These are phyloP conservation scores for Pythium phragmiticola DNA, from an alignment of 352 stramenopile genomes.

Conservation along the genomic window DNA sequence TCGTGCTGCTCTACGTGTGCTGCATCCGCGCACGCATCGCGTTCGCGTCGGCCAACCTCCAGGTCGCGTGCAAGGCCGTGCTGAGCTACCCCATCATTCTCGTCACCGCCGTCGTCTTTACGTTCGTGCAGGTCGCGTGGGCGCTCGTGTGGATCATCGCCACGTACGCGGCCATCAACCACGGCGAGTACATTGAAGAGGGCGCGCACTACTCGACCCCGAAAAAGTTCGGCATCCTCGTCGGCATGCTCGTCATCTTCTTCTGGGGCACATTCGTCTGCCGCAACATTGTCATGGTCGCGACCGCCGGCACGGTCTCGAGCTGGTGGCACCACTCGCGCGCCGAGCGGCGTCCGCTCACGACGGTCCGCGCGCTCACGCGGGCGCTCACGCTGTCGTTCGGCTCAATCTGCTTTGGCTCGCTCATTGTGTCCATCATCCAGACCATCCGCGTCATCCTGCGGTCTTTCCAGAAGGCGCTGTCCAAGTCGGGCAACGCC, in stretches of 20 bases:
- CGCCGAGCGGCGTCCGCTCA: constrained; percentile 37
- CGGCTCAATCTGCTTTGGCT: constrained; percentile 94
- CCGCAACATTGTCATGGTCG: constrained; percentile 81
- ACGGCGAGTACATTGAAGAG: constrained; percentile 47
- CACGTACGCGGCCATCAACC: constrained; percentile 58
- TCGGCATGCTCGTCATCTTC: constrained; percentile 85
- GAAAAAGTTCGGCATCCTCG: constrained; percentile 49
- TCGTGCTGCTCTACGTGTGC: constrained; percentile 55
- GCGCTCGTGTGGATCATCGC: constrained; percentile 71
- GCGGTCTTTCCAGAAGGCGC: constrained; percentile 36
- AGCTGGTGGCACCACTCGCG: constrained; percentile 82
- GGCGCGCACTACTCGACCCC: constrained; percentile 29
- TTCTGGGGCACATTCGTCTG: constrained; percentile 78
- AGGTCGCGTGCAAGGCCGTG: constrained; percentile 72
- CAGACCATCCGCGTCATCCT: constrained; percentile 67
- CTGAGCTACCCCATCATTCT: constrained; percentile 75
- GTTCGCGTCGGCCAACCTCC: constrained; percentile 85
- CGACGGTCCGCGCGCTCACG: constrained; percentile 40
- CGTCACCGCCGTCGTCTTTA: constrained; percentile 60
- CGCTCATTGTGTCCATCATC: constrained; percentile 92
- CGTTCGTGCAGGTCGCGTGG: constrained; percentile 76
- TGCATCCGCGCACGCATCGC: constrained; percentile 52
- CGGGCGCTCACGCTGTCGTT: constrained; percentile 87
- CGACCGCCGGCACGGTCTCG: constrained; percentile 77
- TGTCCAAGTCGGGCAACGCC: constrained; percentile 45